A percentile compares a stretch with the other conserved stretches of the same genome.
These are phyloP conservation scores for Acanthamoeba triangularis DNA, from an alignment of 208 protist genomes.

Conservation along the genomic window DNA sequence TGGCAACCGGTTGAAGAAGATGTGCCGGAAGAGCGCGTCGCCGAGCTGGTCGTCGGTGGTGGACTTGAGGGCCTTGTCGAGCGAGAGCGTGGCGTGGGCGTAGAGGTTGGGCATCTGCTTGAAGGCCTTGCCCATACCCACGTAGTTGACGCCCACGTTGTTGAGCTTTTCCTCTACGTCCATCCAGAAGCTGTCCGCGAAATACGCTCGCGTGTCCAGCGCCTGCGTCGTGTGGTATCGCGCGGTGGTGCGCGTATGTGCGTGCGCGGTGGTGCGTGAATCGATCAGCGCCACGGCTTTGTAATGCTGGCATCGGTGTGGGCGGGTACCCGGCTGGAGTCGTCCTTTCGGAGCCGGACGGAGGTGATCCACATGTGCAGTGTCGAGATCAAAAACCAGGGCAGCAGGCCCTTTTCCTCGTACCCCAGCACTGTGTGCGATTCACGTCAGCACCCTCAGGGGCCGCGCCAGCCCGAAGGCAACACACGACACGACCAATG, in stretches of 20 bases:
- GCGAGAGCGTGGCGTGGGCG: not conserved
- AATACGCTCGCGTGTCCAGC: slow-evolving; percentile 1
- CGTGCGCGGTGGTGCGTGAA: no score
- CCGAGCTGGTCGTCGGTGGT: slow-evolving; percentile 2
- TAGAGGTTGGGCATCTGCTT: slow-evolving; percentile 41
- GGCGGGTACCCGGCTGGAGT: not conserved
- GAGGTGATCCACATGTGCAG: slow-evolving; percentile 47
- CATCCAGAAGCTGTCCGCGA: slow-evolving; percentile 46
- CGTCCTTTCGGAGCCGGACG: slow-evolving; percentile 16
- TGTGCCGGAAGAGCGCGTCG: slow-evolving; percentile 28
- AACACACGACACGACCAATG: no score
- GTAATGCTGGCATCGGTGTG: not conserved
- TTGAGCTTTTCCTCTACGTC: slow-evolving; percentile 58
- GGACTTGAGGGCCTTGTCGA: slow-evolving; percentile 54
- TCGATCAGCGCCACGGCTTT: not conserved
- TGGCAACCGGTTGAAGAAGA: slow-evolving; percentile 40
- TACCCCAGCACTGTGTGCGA: not conserved
- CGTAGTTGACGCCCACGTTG: slow-evolving; percentile 44
- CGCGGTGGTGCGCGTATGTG: no score
- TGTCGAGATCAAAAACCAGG: slow-evolving; percentile 26
- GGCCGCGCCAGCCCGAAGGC: no score
- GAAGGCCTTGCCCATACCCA: slow-evolving; percentile 54
- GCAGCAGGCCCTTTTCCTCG: slow-evolving; percentile 26
- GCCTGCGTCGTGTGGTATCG: not conserved
- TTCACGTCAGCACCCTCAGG: not conserved